A percentile compares a stretch with the other conserved stretches of the same genome.
Evolutionary conservation across 2,329 filamentous ascomycete species (phyloP).

Genomic region (Pseudogymnoascus sp.): DNA sequence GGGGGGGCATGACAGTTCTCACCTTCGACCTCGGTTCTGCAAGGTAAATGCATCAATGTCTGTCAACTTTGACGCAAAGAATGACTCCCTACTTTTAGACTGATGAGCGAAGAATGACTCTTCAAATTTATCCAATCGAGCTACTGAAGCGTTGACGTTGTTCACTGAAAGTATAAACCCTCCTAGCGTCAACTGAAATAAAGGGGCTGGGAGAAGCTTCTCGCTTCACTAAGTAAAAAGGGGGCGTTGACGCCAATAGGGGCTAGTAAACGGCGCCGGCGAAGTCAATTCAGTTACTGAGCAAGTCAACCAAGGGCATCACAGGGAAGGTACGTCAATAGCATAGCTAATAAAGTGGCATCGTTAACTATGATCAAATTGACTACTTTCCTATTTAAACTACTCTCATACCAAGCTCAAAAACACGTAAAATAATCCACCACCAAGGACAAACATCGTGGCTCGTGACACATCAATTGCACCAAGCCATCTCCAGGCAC

Average conservation of each 20-base stretch:
- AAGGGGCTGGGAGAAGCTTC: background rate
- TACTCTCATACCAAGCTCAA: background rate
- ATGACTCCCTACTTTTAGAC: background rate
- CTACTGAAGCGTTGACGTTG: background rate
- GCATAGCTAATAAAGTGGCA: background rate
- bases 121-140: background rate
- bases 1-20: background rate
- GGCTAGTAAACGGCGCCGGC: background rate
- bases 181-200: background rate
- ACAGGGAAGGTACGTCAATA: background rate
- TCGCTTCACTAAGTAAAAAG: background rate
- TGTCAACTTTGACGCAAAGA: background rate
- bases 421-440: background rate
- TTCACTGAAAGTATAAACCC: background rate
- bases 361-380: constrained; percentile 22
- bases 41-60: background rate
- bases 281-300: background rate
- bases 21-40: background rate
- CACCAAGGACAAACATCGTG: background rate
- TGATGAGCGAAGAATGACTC: background rate
- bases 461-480: background rate
- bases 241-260: background rate
- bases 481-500: background rate
- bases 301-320: background rate
- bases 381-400: background rate